Conservation (phyloP, 352 stramenopile species). For the Aphanomyces cochlioides region DNA sequence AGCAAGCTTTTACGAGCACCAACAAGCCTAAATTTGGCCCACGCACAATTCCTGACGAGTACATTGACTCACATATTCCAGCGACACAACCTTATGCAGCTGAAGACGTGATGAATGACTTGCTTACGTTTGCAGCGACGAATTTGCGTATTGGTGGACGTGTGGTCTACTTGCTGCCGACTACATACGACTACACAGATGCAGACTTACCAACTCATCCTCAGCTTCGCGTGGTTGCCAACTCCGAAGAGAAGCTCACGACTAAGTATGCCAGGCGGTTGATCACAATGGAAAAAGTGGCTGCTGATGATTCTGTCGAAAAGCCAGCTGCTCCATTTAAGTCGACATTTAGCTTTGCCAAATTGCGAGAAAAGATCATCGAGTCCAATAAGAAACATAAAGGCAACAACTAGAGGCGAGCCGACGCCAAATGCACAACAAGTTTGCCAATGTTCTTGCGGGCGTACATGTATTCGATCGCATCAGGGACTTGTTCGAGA, state of each 20-base stretch:
- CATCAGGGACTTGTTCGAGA: constrained; percentile 10
- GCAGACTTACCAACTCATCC: constrained; percentile 72
- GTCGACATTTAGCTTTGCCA: constrained; percentile 53
- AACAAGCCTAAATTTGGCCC: constrained; percentile 24
- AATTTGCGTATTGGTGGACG: constrained; percentile 71
- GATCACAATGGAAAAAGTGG: constrained; percentile 84
- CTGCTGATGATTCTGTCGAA: constrained; percentile 11
- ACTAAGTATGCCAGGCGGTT: constrained; percentile 77
- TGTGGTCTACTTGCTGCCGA: constrained; percentile 84
- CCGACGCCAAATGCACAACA: neutral
- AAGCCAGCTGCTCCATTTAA: neutral
- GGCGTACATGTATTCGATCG: constrained; percentile 27
- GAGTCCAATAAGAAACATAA: constrained; percentile 45
- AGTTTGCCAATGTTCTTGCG: constrained; percentile 29
- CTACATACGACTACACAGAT: constrained; percentile 78
- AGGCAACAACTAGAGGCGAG: constrained; percentile 38
- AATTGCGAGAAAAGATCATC: constrained; percentile 63
- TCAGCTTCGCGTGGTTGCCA: constrained; percentile 59
- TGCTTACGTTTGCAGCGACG: constrained; percentile 88
- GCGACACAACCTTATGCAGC: constrained; percentile 94
- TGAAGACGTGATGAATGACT: constrained; percentile 95
- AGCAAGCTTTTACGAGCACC: neutral
- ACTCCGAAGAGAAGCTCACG: constrained; percentile 81
- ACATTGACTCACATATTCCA: constrained; percentile 91
- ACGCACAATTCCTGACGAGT: constrained; percentile 56